Base-by-base conservation (phyloP, 225 moss, liverwort and hornwort genomes). In the Thuidium tamariscinum region DNA sequence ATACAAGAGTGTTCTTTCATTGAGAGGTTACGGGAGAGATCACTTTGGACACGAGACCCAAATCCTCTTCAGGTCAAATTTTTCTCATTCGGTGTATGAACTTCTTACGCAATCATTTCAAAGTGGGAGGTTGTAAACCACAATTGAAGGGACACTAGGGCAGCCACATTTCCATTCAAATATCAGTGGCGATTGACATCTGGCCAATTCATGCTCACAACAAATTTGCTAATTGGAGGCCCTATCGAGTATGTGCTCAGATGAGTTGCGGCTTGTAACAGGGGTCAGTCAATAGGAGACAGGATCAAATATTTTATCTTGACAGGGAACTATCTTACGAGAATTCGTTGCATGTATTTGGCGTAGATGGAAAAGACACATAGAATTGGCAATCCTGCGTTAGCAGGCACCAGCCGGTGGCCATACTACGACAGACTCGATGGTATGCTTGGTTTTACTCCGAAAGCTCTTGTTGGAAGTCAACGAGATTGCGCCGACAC, bases 301-400 rank as follows among this genome's bases (percentile, higher is more conserved):
- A 27, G 20, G n/a, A n/a, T 83, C 27, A 73, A 36, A 61, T 60
- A 13, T 25, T 19, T 17, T 49, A 27, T 8, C 36, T 61, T 48
- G 32, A 1, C n/a, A 12, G 32, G 48, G 48, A 61, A 49, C 36
- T 74, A 25, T 56, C 54, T 80, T 65, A 83, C 70, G 55, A 36
- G 64, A 81, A n/a, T 62, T 12, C 63, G 41, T 83, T 85, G 42
- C 17, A 71, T 90, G 25, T 51, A 70, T 64, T 79, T 80, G 73
- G 81, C 82, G 57, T 82, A 93, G 93, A 93, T 93, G 93, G 93
- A 92, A 90, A 93, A 93, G 65, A 90, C 91, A 36, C 87, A 93
- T 39, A 90, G 91, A 84, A 74, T 89, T 62, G 89, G 89, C 82
- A 92, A 93, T 71, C 91, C 87, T 74, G 89, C 86, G 21, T 54